phyloP scores from a whole-genome alignment of 345 rosid species.

The Eutrema japonicum region DNA sequence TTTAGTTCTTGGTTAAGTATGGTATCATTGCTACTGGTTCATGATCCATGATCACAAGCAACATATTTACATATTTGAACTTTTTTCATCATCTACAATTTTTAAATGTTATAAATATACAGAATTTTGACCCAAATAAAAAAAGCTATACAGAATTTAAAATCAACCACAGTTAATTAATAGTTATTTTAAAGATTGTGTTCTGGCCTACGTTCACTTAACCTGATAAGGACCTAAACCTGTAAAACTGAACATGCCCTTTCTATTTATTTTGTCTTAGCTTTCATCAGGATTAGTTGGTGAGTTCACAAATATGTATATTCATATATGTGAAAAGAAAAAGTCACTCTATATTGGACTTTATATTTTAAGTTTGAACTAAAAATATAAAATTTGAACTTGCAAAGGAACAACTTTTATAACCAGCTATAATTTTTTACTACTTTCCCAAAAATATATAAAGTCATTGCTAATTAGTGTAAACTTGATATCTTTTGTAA shows the following conservation, averaged over 20 bases:
- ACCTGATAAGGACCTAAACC: background rate
- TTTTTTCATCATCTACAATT: background rate
- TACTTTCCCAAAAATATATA: background rate
- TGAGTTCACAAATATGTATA: too few relatives aligned
- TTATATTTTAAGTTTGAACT: background rate
- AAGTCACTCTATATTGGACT: background rate
- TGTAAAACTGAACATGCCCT: background rate
- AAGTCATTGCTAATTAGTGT: background rate
- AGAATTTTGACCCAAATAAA: too few relatives aligned
- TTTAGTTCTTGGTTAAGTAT: background rate
- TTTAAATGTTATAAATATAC: background rate
- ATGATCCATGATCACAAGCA: background rate
- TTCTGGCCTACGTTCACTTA: background rate
- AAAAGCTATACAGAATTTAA: background rate
- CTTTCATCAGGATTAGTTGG: background rate
- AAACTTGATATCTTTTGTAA: background rate
- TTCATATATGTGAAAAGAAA: background rate
- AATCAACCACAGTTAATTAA: background rate
- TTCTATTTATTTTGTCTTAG: background rate
- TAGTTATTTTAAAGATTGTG: conserved; percentile 3
- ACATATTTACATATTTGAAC: background rate
- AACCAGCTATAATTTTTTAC: background rate
- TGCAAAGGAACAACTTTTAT: background rate
- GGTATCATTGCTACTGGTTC: background rate
- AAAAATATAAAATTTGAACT: background rate